A percentile compares a stretch with the other conserved stretches of the same genome.
Conservation (phyloP, 106 monocot genomes). For the Acorus gramineus region DNA sequence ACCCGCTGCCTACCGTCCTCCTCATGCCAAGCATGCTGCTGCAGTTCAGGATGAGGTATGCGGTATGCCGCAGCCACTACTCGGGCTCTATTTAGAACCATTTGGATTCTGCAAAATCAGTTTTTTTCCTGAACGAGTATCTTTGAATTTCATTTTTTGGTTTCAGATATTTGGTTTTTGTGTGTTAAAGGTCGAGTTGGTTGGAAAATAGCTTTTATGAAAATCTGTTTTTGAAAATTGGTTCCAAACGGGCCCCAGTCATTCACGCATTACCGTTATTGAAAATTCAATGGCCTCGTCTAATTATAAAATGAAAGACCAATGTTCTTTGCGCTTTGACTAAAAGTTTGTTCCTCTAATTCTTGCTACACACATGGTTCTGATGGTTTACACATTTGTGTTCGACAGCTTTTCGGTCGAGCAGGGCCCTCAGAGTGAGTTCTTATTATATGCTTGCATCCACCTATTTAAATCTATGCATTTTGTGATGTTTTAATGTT, state of each 20-base stretch:
- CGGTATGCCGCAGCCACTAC: slow-evolving; percentile 24
- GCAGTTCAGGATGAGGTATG: slow-evolving; percentile 76
- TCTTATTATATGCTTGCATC: neutral
- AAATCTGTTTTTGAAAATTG: too few species aligned
- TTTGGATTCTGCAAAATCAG: neutral
- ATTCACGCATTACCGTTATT: too few species aligned
- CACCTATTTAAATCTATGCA: neutral
- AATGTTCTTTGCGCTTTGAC: too few species aligned
- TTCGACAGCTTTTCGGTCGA: slow-evolving; percentile 64
- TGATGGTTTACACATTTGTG: neutral
- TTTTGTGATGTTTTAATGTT: neutral
- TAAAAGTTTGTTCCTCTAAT: neutral
- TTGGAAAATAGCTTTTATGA: too few species aligned
- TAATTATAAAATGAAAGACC: too few species aligned
- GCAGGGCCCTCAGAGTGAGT: slow-evolving; percentile 58
- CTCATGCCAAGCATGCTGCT: slow-evolving; percentile 71
- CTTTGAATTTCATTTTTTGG: too few species aligned
- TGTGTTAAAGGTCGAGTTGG: neutral
- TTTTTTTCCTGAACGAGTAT: neutral
- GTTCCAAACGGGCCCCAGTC: too few species aligned
- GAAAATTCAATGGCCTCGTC: too few species aligned
- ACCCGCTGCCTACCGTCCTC: slow-evolving; percentile 89
- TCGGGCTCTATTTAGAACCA: neutral
- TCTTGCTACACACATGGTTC: neutral
- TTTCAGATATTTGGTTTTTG: neutral